Conservation (phyloP, 2,329 filamentous ascomycete species). For the Apiospora koreana region DNA sequence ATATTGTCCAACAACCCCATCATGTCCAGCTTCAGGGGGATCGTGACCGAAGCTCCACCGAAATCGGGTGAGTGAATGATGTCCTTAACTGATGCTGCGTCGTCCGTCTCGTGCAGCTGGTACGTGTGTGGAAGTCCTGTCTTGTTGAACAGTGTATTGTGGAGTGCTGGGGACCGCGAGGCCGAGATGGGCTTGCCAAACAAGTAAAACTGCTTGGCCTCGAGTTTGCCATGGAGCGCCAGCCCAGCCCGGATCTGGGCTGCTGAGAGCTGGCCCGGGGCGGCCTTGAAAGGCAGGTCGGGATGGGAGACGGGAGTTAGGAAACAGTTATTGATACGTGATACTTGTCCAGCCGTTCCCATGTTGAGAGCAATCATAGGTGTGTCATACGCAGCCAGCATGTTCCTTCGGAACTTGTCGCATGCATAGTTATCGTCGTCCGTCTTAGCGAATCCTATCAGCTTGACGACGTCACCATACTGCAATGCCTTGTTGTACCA, state of each 20-base stretch:
- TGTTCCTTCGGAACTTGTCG: constrained; percentile 76
- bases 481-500: constrained; percentile 89
- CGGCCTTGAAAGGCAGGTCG: constrained; percentile 85
- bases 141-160: constrained; percentile 79
- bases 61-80: constrained; percentile 74
- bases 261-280: constrained; percentile 89
- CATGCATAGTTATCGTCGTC: constrained; percentile 88
- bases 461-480: constrained; percentile 91
- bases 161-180: constrained; percentile 84
- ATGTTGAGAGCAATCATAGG: constrained; percentile 96
- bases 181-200: constrained; percentile 83
- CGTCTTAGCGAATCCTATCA: constrained; percentile 76
- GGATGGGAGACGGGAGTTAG: constrained; percentile 94
- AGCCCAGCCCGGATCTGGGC: constrained; percentile 82
- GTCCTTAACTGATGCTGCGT: constrained; percentile 58
- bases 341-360: constrained; percentile 84
- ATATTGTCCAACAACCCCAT: constrained; percentile 80
- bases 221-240: constrained; percentile 76
- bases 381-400: constrained; percentile 70
- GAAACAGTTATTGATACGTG: constrained; percentile 86
- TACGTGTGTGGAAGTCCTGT: constrained; percentile 87
- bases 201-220: constrained; percentile 76
- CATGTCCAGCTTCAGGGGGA: constrained; percentile 89
- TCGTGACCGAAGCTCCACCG: constrained; percentile 92
- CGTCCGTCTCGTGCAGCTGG: constrained; percentile 70